Base-by-base conservation (phyloP, 306 rosid genomes). In the Ormosia emarginata region DNA sequence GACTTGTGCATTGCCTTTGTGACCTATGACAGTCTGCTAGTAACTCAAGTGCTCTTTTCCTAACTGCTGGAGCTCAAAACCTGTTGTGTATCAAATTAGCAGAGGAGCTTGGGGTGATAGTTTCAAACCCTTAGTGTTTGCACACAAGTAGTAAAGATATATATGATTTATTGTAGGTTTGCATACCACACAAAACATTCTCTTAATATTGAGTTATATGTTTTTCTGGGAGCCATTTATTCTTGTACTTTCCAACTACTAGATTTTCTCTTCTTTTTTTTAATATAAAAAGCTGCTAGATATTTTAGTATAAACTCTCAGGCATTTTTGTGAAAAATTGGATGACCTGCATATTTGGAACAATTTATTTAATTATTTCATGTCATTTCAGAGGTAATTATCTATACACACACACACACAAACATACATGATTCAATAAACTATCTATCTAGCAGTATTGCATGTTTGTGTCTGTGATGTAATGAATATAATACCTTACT, bases 41-140 rank as follows among this genome's bases (percentile, higher is more conserved):
- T 82, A 93, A 90, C 91, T 95, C 98, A 74, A 95, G 99, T 85
- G 98, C 99, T 87, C 99, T 95, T 81, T 95, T 91, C 97, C 88
- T 95, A 66, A 95, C 99, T 75, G 98, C 97, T 77, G 99, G 97
- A 32, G 99, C 99, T 75, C 99, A 95, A 91, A 95, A 93, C 85
- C 75, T 95, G 81, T 90, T 95, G 43, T 91, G 98, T 84, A 41
- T 95, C 49, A 91, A 91, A 89, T 82, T 95, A 81, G 99, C 99
- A 7, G 93, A 92, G 81, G 97, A 93, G 80, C 87, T 93, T 75
- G 98, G 98, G 81, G 94, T 95, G 64, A 71, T 87, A 70, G 71
- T 95, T 80, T 69, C 94, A 39, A 92, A 57, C 87, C 96, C 96
- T 58, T 95, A 98, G 99, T 24, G 24, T 24, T 24, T 24, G 24